Base-by-base conservation (phyloP, 345 rosid species). In the Pistacia vera region DNA sequence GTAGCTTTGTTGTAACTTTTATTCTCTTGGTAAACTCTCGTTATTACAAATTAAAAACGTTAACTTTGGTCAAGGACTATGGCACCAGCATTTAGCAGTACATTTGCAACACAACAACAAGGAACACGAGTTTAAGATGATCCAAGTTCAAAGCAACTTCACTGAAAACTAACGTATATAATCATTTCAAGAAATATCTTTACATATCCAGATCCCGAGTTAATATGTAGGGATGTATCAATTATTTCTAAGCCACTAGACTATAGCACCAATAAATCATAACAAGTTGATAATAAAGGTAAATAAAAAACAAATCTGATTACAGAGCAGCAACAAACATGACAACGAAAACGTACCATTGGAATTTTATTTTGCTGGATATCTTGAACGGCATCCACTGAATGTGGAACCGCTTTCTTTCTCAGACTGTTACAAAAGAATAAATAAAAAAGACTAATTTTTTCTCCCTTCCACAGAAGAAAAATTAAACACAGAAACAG, bases 321-420 rank as follows among this genome's bases (percentile, higher is more conserved):
- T 7, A 8, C 33, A 56, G 33, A 25, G 49, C 49, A 65, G 52
- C 7, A 36, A 65, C n/a, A 65, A 38, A 18, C 58, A 70, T 56
- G 70, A 12, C 64, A 20, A 80, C 22, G 16, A 56, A 73, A 73
- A 68, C 88, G 80, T 89, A 93, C 99, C 85, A 68, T 14, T 38
- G 87, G 82, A 85, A 82, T 77, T 77, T 81, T 88, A 80, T 58
- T 82, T 76, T 86, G 60, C 30, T 58, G 56, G 77, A 74, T 51
- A 68, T 81, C 66, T 81, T 78, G 76, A 77, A 80, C 89, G 75
- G 84, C 78, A 75, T 46, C 92, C 74, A 71, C 90, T 85, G 89
- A 79, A 85, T 82, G 66, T 10, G 59, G 35, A 3, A 78, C 80
- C 41, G 80, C 81, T 80, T 83, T 92, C 87, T 78, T 93, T 78